These are phyloP conservation scores for Blastobotrys arbuscula DNA, from an alignment of 1,139 yeast species.

Conservation along the genomic window DNA sequence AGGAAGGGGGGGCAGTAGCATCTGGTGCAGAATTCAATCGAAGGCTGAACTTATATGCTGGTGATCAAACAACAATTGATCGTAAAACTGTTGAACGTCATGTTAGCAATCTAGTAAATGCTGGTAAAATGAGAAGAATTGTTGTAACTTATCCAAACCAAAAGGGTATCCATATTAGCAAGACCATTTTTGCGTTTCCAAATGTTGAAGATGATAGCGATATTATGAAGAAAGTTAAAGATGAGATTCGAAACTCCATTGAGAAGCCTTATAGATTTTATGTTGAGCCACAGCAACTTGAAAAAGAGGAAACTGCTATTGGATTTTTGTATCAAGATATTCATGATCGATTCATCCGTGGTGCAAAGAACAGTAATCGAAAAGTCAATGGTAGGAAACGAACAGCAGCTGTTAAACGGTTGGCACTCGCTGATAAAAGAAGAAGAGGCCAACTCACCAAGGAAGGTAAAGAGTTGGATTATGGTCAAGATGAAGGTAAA, in stretches of 20 bases:
- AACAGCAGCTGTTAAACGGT: conserved; percentile 1
- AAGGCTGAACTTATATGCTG: conserved; percentile 23
- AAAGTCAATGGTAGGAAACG: not conserved
- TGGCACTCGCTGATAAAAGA: conserved; percentile 9
- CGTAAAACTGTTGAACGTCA: conserved; percentile 31
- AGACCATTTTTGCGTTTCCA: conserved; percentile 21
- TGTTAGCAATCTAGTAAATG: conserved; percentile 24
- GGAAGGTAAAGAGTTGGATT: not conserved
- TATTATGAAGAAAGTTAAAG: conserved; percentile 23
- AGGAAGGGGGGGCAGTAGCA: conserved; percentile 33
- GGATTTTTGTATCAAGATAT: conserved; percentile 7
- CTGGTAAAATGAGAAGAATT: conserved; percentile 24
- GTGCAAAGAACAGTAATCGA: not conserved
- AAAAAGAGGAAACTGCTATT: not conserved
- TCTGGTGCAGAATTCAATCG: conserved; percentile 26
- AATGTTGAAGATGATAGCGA: conserved; percentile 21
- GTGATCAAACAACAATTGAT: conserved; percentile 30
- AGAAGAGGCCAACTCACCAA: not conserved
- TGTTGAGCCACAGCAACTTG: conserved; percentile 1
- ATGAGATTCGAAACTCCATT: not conserved
- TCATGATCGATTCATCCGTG: conserved; percentile 5
- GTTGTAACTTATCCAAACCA: conserved; percentile 19
- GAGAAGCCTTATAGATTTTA: not conserved
- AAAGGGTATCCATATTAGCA: conserved; percentile 18
- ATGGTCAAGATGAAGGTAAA: not conserved